Conservation (phyloP, 305 asterid species). For the Solanum hybrid region DNA sequence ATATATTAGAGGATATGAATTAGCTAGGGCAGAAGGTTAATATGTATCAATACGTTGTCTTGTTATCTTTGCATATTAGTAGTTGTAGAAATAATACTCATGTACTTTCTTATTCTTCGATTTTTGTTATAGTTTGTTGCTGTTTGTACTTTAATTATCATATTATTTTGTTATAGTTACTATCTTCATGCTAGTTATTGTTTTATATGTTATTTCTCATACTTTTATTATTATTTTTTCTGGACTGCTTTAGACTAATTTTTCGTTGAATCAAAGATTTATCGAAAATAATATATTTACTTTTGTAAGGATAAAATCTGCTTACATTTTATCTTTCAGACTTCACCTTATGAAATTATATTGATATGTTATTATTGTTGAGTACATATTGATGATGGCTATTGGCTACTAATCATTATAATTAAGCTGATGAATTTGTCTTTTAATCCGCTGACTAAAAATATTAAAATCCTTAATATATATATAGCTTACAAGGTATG, state of each 20-base stretch:
- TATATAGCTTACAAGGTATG: too few relatives aligned
- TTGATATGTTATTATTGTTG: not conserved
- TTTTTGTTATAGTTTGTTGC: not conserved
- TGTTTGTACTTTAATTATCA: not conserved
- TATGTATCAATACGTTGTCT: rapidly evolving
- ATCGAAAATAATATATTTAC: rapidly evolving
- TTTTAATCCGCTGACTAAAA: not conserved
- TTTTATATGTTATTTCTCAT: not conserved
- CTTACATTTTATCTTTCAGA: rapidly evolving
- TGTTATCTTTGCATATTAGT: rapidly evolving
- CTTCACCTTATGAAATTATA: too few relatives aligned
- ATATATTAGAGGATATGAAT: not conserved
- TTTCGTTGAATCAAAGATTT: too few relatives aligned
- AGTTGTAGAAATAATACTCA: too few relatives aligned
- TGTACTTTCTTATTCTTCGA: not conserved
- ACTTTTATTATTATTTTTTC: too few relatives aligned
- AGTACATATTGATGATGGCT: not conserved
- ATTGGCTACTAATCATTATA: too few relatives aligned
- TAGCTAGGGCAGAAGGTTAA: not conserved
- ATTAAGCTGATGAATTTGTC: not conserved
- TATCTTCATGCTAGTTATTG: rapidly evolving
- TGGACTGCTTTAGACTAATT: too few relatives aligned
- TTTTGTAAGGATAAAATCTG: too few relatives aligned
- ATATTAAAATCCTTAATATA: too few relatives aligned
- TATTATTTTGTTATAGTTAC: too few relatives aligned